Percentiles rank a stretch among this genome's conserved stretches.
These are phyloP conservation scores for Pyrus pyrifolia DNA, from an alignment of 306 rosid genomes.

Conservation along the genomic window DNA sequence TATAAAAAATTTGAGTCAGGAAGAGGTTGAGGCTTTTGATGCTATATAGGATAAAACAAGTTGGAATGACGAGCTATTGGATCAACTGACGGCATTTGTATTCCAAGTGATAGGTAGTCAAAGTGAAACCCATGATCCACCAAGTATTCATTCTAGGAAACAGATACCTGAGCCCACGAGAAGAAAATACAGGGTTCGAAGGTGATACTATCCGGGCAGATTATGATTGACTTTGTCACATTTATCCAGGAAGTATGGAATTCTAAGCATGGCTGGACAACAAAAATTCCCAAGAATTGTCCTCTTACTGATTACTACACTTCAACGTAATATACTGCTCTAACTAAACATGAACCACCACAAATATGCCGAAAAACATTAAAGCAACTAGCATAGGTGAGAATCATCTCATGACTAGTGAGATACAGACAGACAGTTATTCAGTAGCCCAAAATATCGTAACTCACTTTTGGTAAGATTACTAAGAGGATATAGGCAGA, in stretches of 20 bases:
- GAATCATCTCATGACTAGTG: background rate
- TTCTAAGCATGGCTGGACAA: slow-evolving; percentile 1
- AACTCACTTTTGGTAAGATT: background rate
- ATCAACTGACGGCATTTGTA: background rate
- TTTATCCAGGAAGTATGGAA: background rate
- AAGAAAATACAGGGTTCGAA: background rate
- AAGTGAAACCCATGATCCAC: background rate
- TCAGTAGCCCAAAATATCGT: background rate
- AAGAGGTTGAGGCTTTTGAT: background rate
- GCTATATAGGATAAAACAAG: background rate
- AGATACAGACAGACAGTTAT: background rate
- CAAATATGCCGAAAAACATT: background rate
- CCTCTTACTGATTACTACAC: background rate
- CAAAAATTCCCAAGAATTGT: background rate
- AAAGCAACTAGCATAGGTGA: background rate
- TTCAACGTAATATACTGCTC: background rate
- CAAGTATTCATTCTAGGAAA: background rate
- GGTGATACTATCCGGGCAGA: background rate
- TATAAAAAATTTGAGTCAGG: no score
- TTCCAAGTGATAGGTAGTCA: background rate
- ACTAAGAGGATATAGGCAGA: background rate
- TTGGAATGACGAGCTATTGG: background rate
- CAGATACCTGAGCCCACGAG: background rate
- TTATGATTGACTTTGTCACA: background rate
- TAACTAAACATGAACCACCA: background rate